Base-by-base conservation (phyloP, 805 yeast species). In the Ogataea naganishii region DNA sequence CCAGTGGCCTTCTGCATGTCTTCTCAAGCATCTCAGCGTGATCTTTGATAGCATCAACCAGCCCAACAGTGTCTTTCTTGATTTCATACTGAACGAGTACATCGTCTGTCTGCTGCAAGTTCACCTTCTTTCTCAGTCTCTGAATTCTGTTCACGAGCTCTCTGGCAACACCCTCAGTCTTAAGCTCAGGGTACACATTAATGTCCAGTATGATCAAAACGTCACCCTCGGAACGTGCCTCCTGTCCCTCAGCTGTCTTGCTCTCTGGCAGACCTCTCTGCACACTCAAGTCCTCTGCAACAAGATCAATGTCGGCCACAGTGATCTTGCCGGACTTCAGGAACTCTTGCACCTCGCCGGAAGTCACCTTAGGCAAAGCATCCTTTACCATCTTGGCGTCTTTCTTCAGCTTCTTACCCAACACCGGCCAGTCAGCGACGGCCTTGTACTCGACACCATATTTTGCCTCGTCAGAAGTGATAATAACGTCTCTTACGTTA, bases 361-460 rank as follows among this genome's bases (percentile, higher is more conserved):
- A 80, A 14, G 89, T 62, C 30, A 92, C 72, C 7, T 51, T 51
- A 40, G 96, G 97, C 45, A 92, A 70, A 12, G 94, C 97, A 50
- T 79, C 94, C 70, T 89, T 94, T 37, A 92, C 98, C 57, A 75
- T 79, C 64, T 82, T 85, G 38, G 83, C 94, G 47, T 88, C 97
- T 54, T 79, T 77, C 75, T 86, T 89, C 60, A 92, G 73, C 62
- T 92, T 92, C 71, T 89, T 92, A 64, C 99, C 99, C 44, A 92
- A 71, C 14, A 86, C 84, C 35, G 97, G 95, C 98, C 99, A 92
- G 65, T 92, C 99, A 28, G 98, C 98, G 57, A 83, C 94, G 24
- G 89, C 96, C 40, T 72, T 75, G 67, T 88, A 89, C 54, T 80
- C 82, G 38, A 92, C 97, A 47, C 88, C 92, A 53, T 88, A 89